Percentiles rank a stretch among this genome's conserved stretches.
Conservation (phyloP, 1,284 basidiomycete genomes). For the Moniliophthora roreri region DNA sequence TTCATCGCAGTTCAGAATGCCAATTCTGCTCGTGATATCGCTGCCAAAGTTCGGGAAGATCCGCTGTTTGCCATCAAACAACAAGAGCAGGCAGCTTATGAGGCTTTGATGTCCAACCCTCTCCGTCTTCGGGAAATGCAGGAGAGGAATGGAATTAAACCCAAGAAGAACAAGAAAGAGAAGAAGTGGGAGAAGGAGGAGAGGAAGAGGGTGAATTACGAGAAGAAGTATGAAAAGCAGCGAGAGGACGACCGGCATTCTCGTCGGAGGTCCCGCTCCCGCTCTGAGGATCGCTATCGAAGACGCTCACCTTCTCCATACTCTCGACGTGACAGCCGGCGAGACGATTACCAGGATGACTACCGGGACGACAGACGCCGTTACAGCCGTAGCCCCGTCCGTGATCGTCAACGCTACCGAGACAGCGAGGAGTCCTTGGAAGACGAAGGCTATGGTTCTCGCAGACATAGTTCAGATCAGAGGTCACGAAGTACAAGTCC, state of each 20-base stretch:
- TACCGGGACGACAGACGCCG: slow-evolving; percentile 9
- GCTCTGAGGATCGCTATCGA: slow-evolving; percentile 15
- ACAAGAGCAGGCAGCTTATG: slow-evolving; percentile 93
- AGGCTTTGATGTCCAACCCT: slow-evolving; percentile 90
- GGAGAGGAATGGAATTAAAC: slow-evolving; percentile 72
- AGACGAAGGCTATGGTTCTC: slow-evolving; percentile 15
- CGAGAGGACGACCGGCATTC: slow-evolving; percentile 20
- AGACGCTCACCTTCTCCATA: slow-evolving; percentile 8
- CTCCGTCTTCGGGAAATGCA: slow-evolving; percentile 83
- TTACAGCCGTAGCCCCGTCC: slow-evolving; percentile 24
- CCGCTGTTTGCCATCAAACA: slow-evolving; percentile 96
- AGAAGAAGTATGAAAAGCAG: slow-evolving; percentile 25
- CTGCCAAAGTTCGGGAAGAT: slow-evolving; percentile 94
- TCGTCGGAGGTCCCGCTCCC: slow-evolving; percentile 13
- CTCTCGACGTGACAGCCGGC: slow-evolving; percentile 7
- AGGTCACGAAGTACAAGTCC: slow-evolving; percentile 25
- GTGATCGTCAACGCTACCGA: slow-evolving; percentile 7
- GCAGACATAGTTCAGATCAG: slow-evolving; percentile 9
- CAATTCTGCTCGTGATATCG: slow-evolving; percentile 86
- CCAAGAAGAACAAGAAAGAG: slow-evolving; percentile 75
- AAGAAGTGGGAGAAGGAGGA: slow-evolving; percentile 63
- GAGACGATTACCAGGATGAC: background rate
- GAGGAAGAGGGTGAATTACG: slow-evolving; percentile 56
- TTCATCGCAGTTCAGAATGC: slow-evolving; percentile 94
- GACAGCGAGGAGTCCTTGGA: slow-evolving; percentile 4